These are phyloP conservation scores for Kurtzmaniella quercitrusa DNA, from an alignment of 1,139 yeast species.

Conservation along the genomic window DNA sequence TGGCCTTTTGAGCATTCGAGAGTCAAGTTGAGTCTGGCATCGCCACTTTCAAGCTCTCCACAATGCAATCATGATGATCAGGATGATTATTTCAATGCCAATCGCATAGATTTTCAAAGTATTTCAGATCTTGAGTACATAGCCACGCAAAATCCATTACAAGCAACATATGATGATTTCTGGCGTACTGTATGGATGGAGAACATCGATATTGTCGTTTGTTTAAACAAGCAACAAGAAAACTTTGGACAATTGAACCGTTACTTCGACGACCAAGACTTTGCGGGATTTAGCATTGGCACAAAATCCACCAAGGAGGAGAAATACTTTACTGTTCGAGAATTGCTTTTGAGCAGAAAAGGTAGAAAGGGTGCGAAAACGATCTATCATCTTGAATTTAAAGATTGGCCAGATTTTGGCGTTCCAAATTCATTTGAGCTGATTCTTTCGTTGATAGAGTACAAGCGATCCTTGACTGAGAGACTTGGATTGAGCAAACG, in stretches of 20 bases:
- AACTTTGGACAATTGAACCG: slow-evolving; percentile 11
- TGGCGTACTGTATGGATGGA: slow-evolving; percentile 50
- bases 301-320: slow-evolving; percentile 10
- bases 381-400: slow-evolving; percentile 66
- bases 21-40: slow-evolving; percentile 25
- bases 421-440: slow-evolving; percentile 53
- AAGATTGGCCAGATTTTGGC: slow-evolving; percentile 82
- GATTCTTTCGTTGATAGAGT: slow-evolving; percentile 47
- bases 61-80: slow-evolving; percentile 11
- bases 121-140: slow-evolving; percentile 27
- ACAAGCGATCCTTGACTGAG: slow-evolving; percentile 40
- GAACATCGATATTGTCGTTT: slow-evolving; percentile 59
- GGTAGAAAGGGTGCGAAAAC: slow-evolving; percentile 7
- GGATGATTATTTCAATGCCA: slow-evolving; percentile 44
- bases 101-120: slow-evolving; percentile 25
- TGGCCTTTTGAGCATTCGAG: slow-evolving; percentile 48
- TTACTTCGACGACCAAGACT: slow-evolving; percentile 21
- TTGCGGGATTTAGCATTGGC: slow-evolving; percentile 4
- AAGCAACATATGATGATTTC: slow-evolving; percentile 38
- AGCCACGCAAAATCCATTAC: slow-evolving; percentile 44
- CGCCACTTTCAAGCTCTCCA: slow-evolving; percentile 8
- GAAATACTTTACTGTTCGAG: slow-evolving; percentile 18
- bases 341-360: slow-evolving; percentile 13
- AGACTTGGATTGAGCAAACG: slow-evolving; percentile 18
- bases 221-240: slow-evolving; percentile 50